Evolutionary conservation across 257 asterid species (phyloP).

Genomic region (Solanum chilense): DNA sequence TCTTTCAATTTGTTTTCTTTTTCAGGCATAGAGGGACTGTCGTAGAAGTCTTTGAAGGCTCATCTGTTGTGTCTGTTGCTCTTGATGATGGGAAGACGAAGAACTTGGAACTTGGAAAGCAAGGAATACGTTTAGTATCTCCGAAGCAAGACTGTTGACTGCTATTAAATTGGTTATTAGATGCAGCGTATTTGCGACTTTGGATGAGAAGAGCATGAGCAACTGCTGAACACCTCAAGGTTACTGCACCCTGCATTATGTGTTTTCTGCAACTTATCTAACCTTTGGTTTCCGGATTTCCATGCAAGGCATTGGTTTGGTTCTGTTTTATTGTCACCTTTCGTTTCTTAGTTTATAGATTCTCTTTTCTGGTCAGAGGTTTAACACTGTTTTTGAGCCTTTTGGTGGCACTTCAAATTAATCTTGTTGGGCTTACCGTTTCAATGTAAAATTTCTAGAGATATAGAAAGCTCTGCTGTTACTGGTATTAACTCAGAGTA

Average conservation of each 20-base stretch:
- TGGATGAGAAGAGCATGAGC: not conserved
- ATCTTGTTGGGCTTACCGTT: not conserved
- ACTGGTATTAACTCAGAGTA: not conserved
- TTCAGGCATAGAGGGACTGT: conserved; percentile 62
- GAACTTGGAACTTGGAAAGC: conserved; percentile 83
- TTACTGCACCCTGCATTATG: not conserved
- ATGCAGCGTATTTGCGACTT: not conserved
- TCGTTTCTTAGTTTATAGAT: not conserved
- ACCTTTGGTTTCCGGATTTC: not conserved
- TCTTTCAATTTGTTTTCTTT: not conserved
- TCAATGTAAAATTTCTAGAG: not conserved
- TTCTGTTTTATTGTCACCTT: not conserved
- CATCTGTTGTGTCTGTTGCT: conserved; percentile 34
- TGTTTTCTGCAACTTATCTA: conserved; percentile 1
- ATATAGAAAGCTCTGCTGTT: not conserved
- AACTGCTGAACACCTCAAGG: not conserved
- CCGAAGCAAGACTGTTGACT: conserved; percentile 58
- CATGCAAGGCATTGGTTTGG: not conserved
- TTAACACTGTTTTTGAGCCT: not conserved
- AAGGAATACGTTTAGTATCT: conserved; percentile 82
- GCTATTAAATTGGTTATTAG: not conserved
- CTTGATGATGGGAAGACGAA: conserved; percentile 44
- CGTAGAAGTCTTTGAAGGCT: conserved; percentile 48
- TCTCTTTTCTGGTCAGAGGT: not conserved
- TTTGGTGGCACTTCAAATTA: not conserved